These are phyloP conservation scores for Coemansia sp. DNA, from an alignment of 192 early-diverging fungal genomes.

Conservation along the genomic window DNA sequence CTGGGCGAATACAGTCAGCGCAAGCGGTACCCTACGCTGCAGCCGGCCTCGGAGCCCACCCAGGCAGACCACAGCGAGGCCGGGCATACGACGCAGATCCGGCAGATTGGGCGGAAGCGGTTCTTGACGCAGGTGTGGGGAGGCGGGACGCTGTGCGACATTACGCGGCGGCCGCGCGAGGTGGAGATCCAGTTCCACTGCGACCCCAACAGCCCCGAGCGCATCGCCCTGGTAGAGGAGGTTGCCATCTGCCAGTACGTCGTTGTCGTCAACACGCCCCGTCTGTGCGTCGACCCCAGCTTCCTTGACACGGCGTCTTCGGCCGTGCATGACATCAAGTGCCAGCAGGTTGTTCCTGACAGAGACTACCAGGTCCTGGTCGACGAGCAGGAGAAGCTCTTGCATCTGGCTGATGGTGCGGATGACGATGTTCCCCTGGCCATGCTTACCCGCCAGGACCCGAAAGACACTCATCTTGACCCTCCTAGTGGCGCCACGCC, in stretches of 20 bases:
- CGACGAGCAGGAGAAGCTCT: neutral
- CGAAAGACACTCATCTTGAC: neutral
- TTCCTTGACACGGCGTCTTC: constrained; percentile 44
- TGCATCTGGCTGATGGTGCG: neutral
- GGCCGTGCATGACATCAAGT: constrained; percentile 54
- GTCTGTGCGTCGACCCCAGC: constrained; percentile 60
- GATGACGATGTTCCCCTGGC: constrained; percentile 5
- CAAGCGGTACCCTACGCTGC: constrained; percentile 15
- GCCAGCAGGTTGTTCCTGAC: constrained; percentile 59
- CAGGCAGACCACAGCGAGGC: constrained; percentile 8
- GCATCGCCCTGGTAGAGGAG: constrained; percentile 63
- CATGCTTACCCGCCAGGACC: neutral
- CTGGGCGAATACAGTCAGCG: constrained; percentile 31
- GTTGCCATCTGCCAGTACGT: constrained; percentile 66
- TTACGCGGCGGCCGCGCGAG: constrained; percentile 60
- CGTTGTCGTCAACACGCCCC: constrained; percentile 68
- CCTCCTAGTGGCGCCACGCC: neutral
- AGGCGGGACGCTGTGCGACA: constrained; percentile 68
- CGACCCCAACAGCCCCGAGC: constrained; percentile 51
- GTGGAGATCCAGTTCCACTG: constrained; percentile 86
- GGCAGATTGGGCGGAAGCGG: constrained; percentile 44
- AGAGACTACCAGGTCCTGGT: constrained; percentile 27
- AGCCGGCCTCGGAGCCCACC: neutral
- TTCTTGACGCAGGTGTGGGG: constrained; percentile 68
- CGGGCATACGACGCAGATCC: constrained; percentile 29